Percentiles rank a stretch among this genome's conserved stretches.
These are phyloP conservation scores for Ustilago hordei DNA, from an alignment of 1,284 basidiomycete species.

Conservation along the genomic window DNA sequence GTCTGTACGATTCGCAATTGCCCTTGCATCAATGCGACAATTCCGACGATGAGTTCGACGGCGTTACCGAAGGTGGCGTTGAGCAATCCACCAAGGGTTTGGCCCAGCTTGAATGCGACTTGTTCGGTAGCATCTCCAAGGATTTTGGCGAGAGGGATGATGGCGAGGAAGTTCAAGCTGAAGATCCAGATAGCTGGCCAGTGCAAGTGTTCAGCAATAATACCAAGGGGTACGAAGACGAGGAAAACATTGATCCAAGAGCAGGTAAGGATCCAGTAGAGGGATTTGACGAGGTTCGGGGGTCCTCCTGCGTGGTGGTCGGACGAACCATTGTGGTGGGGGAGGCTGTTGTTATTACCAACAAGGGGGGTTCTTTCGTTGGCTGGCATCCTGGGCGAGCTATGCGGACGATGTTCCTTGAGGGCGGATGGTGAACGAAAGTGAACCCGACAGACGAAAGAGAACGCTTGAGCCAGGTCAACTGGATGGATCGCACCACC, in stretches of 20 bases:
- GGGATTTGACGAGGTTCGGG: conserved; percentile 50
- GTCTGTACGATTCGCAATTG: conserved; percentile 68
- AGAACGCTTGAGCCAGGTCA: too few relatives aligned
- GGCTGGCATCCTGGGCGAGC: conserved; percentile 32
- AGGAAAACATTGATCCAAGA: conserved; percentile 66
- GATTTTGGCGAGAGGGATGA: conserved; percentile 68
- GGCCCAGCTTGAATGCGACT: conserved; percentile 60
- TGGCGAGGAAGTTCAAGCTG: conserved; percentile 67
- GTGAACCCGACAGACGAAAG: neutral
- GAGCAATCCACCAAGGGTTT: conserved; percentile 66
- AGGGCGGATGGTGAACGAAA: neutral
- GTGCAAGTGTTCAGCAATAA: conserved; percentile 59
- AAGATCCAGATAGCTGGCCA: conserved; percentile 66
- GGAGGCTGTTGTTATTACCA: conserved; percentile 18
- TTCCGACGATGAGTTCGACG: conserved; percentile 69
- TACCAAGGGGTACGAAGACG: conserved; percentile 67
- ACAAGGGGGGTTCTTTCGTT: conserved; percentile 46
- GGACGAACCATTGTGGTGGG: conserved; percentile 21
- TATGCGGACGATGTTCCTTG: too few relatives aligned
- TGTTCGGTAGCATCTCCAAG: conserved; percentile 68
- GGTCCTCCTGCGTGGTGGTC: neutral
- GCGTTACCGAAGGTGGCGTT: conserved; percentile 69
- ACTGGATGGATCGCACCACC: too few relatives aligned
- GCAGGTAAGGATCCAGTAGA: conserved; percentile 62
- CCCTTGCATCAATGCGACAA: conserved; percentile 84